Evolutionary conservation across 176 grass and related monocot genomes (phyloP).

Genomic region (Panicum miliaceum): DNA sequence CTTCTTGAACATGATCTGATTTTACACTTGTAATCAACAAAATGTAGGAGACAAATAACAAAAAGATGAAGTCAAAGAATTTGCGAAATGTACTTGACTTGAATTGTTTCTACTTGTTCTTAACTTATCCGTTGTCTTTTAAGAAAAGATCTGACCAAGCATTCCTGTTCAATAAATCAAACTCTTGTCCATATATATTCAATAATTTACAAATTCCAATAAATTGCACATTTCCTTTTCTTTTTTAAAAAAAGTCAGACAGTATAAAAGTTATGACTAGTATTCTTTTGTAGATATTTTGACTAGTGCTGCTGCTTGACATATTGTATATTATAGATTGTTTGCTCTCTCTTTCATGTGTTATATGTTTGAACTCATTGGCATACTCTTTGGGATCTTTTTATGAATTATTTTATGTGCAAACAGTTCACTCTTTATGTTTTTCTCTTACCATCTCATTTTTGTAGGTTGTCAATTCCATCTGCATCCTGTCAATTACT

Average conservation of each 20-base stretch:
- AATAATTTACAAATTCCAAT: not conserved
- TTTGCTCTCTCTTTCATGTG: slow-evolving; percentile 4
- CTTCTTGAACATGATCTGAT: slow-evolving; percentile 11
- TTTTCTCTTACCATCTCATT: slow-evolving; percentile 17
- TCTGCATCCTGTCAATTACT: slow-evolving; percentile 71
- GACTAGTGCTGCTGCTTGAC: not conserved
- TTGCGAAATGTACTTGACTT: not conserved
- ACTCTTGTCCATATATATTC: not conserved
- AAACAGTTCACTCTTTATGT: slow-evolving; percentile 9
- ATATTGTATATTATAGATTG: slow-evolving; percentile 28
- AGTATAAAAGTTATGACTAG: not conserved
- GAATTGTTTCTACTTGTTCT: not conserved
- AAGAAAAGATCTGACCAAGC: not conserved
- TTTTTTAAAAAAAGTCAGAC: not conserved
- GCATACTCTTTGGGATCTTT: slow-evolving; percentile 19
- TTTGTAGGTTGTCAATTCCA: slow-evolving; percentile 83
- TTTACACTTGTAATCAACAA: slow-evolving; percentile 13
- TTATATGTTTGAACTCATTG: slow-evolving; percentile 30
- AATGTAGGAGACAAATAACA: slow-evolving; percentile 18
- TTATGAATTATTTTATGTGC: not conserved
- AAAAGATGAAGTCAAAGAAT: slow-evolving; percentile 11
- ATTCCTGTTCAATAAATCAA: not conserved
- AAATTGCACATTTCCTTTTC: not conserved
- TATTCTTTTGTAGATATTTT: not conserved
- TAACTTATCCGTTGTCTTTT: slow-evolving; percentile 11